Base-by-base conservation (phyloP, 2,329 filamentous ascomycete species). In the Pseudopithomyces chartarum region DNA sequence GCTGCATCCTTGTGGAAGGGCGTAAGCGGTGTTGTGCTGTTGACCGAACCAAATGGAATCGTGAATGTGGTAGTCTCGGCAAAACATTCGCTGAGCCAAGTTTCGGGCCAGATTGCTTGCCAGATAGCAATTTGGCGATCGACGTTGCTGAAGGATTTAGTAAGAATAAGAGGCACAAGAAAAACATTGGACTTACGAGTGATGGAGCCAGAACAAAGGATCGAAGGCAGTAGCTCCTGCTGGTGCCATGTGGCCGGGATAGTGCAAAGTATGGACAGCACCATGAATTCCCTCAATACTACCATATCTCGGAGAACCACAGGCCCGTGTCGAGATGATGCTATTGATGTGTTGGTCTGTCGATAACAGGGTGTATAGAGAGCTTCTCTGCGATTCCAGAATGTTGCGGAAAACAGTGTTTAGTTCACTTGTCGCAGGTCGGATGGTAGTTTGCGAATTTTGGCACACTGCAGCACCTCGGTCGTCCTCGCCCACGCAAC, bases 101-200 rank as follows among this genome's bases (percentile, higher is more conserved):
- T 83, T 17, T 84, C 77, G 0, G 89, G 88, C 59, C 92, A 84
- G 11, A 93, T 73, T 1, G 82, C 79, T 76, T 93, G 90, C 88
- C 88, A 93, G 61, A 94, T 82, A 40, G 90, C 85, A 74, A 92
- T 90, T 15, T 61, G 54, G 15, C 65, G 59, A 55, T 68, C 64
- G 6, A 68, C 57, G 20, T 68, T 65, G 4, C 55, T 60, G 26
- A 2, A n/a, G n/a, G n/a, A n/a, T 6, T 11, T 8, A 38, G 3
- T 13, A 34, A 46, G 15, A 48, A 26, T 11, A 26, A 19, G 11
- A 20, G 2, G 8, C 3, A 17, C 3, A 5, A 46, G 12, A 29
- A 39, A 1, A 2, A 20, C 5, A 15, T 2, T 6, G 36, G 6
- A 61, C 54, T 33, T 50, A 57, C 29, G 55, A 36, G 34, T 63